Conservation (phyloP, 768 basidiomycete species). For the Daedaleopsis nitida region DNA sequence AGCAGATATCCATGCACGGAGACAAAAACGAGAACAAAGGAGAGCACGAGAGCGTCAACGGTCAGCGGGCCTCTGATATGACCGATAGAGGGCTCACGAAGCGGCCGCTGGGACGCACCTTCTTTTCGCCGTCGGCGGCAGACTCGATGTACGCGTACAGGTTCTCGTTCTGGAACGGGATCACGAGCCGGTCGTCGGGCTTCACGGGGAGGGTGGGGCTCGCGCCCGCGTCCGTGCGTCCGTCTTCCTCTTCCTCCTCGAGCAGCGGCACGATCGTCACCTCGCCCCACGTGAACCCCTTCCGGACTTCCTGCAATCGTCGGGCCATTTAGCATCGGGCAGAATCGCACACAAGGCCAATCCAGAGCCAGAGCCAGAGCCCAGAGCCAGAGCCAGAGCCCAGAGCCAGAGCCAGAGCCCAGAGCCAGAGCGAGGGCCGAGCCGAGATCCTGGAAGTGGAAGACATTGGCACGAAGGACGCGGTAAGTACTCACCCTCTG, state of each 20-base stretch:
- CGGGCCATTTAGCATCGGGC: neutral
- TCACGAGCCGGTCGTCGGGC: conserved; percentile 38
- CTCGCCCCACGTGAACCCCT: conserved; percentile 36
- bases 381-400: too few relatives aligned
- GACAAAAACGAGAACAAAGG: too few relatives aligned
- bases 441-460: too few relatives aligned
- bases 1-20: neutral
- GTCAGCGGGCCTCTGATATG: neutral
- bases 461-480: too few relatives aligned
- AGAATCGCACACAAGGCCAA: too few relatives aligned
- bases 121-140: conserved; percentile 35
- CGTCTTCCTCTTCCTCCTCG: conserved; percentile 33
- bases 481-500: conserved; percentile 21
- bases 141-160: conserved; percentile 44
- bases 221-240: conserved; percentile 7
- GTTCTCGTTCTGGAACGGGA: conserved; percentile 69
- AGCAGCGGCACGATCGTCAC: conserved; percentile 33
- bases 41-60: neutral
- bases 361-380: too few relatives aligned
- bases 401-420: too few relatives aligned
- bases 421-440: too few relatives aligned
- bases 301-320: conserved; percentile 30
- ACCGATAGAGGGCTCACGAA: neutral
- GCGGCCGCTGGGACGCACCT: conserved; percentile 19
- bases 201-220: conserved; percentile 21